Base-by-base conservation (phyloP, 495 filamentous ascomycete species). In the Cercophora samala region DNA sequence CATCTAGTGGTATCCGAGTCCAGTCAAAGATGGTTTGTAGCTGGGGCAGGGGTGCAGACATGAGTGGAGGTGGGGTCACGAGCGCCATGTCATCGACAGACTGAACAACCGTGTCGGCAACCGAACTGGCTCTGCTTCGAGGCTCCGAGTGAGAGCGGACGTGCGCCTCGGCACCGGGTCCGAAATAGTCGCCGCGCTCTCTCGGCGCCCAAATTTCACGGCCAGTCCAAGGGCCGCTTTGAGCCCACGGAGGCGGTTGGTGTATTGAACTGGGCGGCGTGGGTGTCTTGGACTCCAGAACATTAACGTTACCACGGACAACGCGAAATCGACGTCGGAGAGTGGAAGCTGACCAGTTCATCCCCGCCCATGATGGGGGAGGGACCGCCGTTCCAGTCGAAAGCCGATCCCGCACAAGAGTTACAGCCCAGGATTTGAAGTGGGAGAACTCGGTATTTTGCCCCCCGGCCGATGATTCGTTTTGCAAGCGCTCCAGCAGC, bases 381-480 rank as follows among this genome's bases (percentile, higher is more conserved):
- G 81, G 81, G 25, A 82, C 68, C 22, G 82, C 72, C 65, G 84
- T 37, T 11, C 42, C 18, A 37, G 37, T 68, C 8, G 79, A 75
- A 51, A 85, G 81, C 15, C 78, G 77, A 17, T 84, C 77, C 19
- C 75, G 77, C 15, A 81, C 78, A 58, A 79, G 82, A 46, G 80
- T 83, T 42, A 86, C 78, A 6, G 85, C 75, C 89, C 89, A 92
- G 17, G 77, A 72, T 76, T 86, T 89, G 77, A 92, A 91, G 29
- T 80, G 81, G 1, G 75, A 46, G 68, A 85, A 85, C 3, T 82
- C 75, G 64, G 78, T 68, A 60, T 68, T 77, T 18, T 74, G 70
- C 22, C 66, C 73, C 46, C 75, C 66, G 5, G 78, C 78, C 51
- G 80, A 75, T 6, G 74, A 68, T 4, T 81, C 80, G 5, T 79